Evolutionary conservation across 306 rosid species (phyloP), one percentile per base, ranked within the genome.

Genomic region (Inga laurina): DNA sequence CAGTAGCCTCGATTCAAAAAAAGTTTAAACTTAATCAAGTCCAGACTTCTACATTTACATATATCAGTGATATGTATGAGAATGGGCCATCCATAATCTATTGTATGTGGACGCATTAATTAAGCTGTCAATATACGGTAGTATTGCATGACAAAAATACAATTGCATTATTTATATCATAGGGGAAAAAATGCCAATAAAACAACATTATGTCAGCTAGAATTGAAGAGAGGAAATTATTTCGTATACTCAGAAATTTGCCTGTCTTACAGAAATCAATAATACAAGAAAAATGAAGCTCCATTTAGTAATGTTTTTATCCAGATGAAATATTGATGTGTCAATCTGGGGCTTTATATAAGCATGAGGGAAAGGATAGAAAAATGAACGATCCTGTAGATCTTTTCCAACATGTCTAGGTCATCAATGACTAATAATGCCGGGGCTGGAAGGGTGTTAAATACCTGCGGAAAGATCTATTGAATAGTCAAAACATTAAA

Each of bases 301-400:
- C 48, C 52, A 39, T 70, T 59, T 64, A 45, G 37, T 43, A 71
- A 30, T 72, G 65, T 44, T 56, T 35, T 30, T 80, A 41, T 71
- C 16, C 27, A 30, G 16, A 37, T 13, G 43, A 43, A 67, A 37
- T 24, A 61, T 56, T 54, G 72, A 71, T 48, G 72, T 80, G 72
- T 71, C 77, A 52, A 9, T 2, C 54, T 22, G 69, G 64, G 49
- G 21, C 57, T 80, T 71, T 57, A 39, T 69, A 70, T 69, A 79
- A 52, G 77, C 68, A 41, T 54, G 19, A 69, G 16, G 43, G 10
- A 4, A 27, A 13, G 7, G 51, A 10, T 74, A 48, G 18, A 74
- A 49, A 27, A 34, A 15, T 22, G 32, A 8, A 37, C 37, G 9
- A 22, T 70, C 27, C 79, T 32, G 8, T 18, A 14, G 32, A 75